Evolutionary conservation across 495 filamentous ascomycete species (phyloP).

Genomic region (Daldinia decipiens): DNA sequence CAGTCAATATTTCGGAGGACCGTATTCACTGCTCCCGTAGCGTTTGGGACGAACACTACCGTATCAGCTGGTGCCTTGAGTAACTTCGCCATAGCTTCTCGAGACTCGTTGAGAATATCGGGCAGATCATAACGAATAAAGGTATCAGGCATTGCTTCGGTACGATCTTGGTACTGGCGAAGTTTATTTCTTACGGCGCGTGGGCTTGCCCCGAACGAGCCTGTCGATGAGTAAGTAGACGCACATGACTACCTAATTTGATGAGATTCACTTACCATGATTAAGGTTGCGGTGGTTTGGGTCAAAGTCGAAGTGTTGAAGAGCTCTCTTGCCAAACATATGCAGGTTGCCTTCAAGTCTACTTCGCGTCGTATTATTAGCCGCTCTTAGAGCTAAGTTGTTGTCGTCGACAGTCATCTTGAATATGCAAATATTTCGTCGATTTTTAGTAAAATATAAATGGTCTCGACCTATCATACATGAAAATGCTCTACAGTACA

Average conservation of each 20-base stretch:
- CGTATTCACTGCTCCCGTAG: constrained; percentile 78
- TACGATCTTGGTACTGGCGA: constrained; percentile 64
- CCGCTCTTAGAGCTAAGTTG: neutral
- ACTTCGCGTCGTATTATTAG: neutral
- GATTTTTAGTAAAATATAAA: neutral
- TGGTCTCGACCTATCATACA: neutral
- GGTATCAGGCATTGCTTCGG: constrained; percentile 73
- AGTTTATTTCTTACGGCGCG: constrained; percentile 65
- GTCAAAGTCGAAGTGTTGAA: constrained; percentile 73
- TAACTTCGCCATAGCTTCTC: constrained; percentile 69
- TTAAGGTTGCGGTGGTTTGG: constrained; percentile 78
- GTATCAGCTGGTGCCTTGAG: constrained; percentile 70
- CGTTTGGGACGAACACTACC: constrained; percentile 81
- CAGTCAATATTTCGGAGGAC: constrained; percentile 73
- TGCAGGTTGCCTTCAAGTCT: neutral
- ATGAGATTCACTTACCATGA: constrained; percentile 67
- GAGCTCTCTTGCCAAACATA: constrained; percentile 33
- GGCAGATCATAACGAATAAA: constrained; percentile 76
- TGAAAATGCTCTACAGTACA: neutral
- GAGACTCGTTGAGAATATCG: constrained; percentile 68
- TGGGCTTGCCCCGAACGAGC: constrained; percentile 84
- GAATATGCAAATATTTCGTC: neutral
- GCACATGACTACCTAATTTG: neutral
- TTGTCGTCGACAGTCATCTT: neutral
- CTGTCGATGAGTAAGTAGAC: constrained; percentile 45